Evolutionary conservation across 345 rosid genomes (phyloP).

Genomic region (Gossypium australe): DNA sequence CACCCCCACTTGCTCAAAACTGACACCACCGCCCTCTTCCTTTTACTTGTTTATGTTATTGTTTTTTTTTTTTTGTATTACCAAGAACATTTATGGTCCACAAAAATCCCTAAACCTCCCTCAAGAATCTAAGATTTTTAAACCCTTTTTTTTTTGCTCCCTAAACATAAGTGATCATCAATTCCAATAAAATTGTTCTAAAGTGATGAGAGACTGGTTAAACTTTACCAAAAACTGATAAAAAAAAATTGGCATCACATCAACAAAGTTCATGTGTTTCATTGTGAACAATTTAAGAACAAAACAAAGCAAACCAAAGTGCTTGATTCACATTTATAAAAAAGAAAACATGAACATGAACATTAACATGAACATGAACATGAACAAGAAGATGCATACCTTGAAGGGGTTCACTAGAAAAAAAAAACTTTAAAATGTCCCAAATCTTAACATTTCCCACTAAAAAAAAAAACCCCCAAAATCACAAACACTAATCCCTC

Average conservation of each 20-base stretch:
- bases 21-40: conserved; percentile 49
- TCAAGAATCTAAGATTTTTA: background rate
- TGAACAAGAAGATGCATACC: conserved; percentile 17
- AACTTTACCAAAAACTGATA: conserved; percentile 14
- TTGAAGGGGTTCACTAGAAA: conserved; percentile 11
- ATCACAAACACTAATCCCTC: conserved; percentile 27
- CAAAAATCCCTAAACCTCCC: conserved; percentile 21
- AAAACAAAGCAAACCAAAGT: background rate
- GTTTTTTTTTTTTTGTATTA: conserved; percentile 25
- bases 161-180: conserved; percentile 28
- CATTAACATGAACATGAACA: conserved; percentile 1
- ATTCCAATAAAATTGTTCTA: conserved; percentile 34
- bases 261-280: conserved; percentile 2
- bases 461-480: conserved; percentile 27
- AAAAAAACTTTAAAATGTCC: background rate
- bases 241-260: conserved; percentile 20
- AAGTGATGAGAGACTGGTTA: conserved; percentile 1
- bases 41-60: conserved; percentile 24
- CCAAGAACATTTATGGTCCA: conserved; percentile 25
- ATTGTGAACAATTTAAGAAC: conserved; percentile 3
- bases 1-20: conserved; percentile 61
- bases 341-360: background rate
- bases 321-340: background rate
- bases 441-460: conserved; percentile 12
- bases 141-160: conserved; percentile 20